Conservation (phyloP, 257 asterid species). For the Prunella vulgaris region DNA sequence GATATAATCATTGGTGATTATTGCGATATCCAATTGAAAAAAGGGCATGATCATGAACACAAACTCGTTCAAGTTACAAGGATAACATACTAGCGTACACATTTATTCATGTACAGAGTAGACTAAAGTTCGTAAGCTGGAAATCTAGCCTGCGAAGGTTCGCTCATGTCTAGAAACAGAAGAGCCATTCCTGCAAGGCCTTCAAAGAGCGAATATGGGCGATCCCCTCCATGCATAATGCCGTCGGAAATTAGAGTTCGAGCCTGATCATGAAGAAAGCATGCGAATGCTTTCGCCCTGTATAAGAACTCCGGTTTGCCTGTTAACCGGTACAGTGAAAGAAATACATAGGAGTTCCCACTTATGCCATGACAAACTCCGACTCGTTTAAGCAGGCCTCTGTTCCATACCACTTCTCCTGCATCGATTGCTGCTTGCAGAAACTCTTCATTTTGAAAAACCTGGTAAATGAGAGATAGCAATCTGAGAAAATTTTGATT, state of each 20-base stretch:
- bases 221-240: constrained; percentile 79
- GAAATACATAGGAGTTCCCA: constrained; percentile 73
- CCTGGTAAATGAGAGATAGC: constrained; percentile 32
- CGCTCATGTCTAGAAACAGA: constrained; percentile 65
- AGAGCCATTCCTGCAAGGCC: constrained; percentile 69
- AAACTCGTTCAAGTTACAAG: constrained; percentile 6
- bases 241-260: constrained; percentile 54
- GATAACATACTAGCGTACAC: neutral
- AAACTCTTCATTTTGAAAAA: constrained; percentile 62
- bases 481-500: constrained; percentile 9
- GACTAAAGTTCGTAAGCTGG: constrained; percentile 64
- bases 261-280: constrained; percentile 62
- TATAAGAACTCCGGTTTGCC: constrained; percentile 57
- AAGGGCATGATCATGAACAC: neutral
- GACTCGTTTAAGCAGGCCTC: constrained; percentile 79
- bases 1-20: neutral
- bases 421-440: constrained; percentile 63
- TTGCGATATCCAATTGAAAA: neutral
- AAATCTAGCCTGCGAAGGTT: constrained; percentile 58
- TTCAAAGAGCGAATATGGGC: constrained; percentile 68
- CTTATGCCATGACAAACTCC: constrained; percentile 84
- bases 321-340: constrained; percentile 63
- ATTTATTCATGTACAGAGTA: constrained; percentile 5
- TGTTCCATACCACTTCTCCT: constrained; percentile 71
- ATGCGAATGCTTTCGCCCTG: constrained; percentile 72